Conservation (phyloP, 768 basidiomycete species). For the Boletus huronensis region DNA sequence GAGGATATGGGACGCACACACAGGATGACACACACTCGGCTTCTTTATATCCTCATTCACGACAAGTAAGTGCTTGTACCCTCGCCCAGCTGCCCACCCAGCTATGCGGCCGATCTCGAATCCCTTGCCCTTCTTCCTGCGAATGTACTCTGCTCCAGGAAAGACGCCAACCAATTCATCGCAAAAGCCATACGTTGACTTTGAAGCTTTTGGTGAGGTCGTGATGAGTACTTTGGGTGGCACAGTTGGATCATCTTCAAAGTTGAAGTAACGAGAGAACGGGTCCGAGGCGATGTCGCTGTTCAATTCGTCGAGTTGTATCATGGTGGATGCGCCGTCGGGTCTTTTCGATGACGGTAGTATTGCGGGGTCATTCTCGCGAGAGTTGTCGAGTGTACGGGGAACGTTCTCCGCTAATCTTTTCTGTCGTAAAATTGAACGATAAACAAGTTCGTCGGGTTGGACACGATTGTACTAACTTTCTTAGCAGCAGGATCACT, state of each 20-base stretch:
- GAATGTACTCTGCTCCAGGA: constrained; percentile 88
- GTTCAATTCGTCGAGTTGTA: constrained; percentile 54
- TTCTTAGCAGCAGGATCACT: constrained; percentile 75
- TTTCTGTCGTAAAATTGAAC: constrained; percentile 53
- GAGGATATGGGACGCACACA: neutral
- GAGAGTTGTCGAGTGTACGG: constrained; percentile 88
- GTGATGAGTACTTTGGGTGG: constrained; percentile 90
- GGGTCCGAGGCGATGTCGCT: constrained; percentile 71
- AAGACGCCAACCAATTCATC: constrained; percentile 87
- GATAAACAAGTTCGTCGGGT: neutral
- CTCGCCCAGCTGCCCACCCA: constrained; percentile 87
- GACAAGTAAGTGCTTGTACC: constrained; percentile 84
- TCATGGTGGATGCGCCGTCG: constrained; percentile 32
- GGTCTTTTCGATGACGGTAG: constrained; percentile 33
- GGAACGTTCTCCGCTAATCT: constrained; percentile 83
- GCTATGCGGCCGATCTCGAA: constrained; percentile 91
- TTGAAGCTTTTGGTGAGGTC: constrained; percentile 86
- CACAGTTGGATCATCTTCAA: constrained; percentile 58
- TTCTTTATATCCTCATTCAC: constrained; percentile 96
- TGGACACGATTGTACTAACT: constrained; percentile 42
- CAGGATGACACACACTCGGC: constrained; percentile 62
- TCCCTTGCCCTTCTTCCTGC: constrained; percentile 82
- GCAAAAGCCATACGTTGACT: constrained; percentile 86
- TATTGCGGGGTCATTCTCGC: constrained; percentile 66
- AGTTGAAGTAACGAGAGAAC: constrained; percentile 74